Base-by-base conservation (phyloP, 495 filamentous ascomycete species). In the Penicillium daleae region DNA sequence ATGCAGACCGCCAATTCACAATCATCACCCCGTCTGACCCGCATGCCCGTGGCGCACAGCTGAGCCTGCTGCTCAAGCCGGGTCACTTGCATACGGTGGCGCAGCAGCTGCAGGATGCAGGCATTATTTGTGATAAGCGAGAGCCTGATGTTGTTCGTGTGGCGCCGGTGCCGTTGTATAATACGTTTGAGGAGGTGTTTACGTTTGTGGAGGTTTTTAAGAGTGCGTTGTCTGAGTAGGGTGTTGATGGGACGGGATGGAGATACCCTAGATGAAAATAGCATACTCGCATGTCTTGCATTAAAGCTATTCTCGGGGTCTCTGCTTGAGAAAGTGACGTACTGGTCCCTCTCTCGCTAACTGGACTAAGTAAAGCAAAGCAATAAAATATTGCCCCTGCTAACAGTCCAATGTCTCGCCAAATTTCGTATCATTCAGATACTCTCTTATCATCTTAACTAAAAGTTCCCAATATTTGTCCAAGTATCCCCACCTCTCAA, bases 111-210 rank as follows among this genome's bases (percentile, higher is more conserved):
- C 86, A 95, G 68, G 78, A 85, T 40, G 76, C 80, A 1, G 87
- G 87, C 6, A 86, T 97, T 19, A 84, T 99, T 39, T 89, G 93
- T 48, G 95, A 98, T 71, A 92, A 98, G 83, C 80, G 95, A 57
- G 86, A 86, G 71, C 95, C 95, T n/a, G 88, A 93, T 76, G 95
- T 99, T 39, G 85, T 99, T 10, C 83, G 95, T n/a, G 91, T 96
- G 4, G 93, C 94, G n/a, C 95, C 95, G 0, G 85, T 88, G 54
- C 94, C 95, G 33, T 68, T 98, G 53, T 99, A 97, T 74, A 97
- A 97, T 77, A 87, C 81, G 1, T 97, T 88, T 71, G 76, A 73
- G 51, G 95, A 99, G 70, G 89, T 92, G 8, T 91, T 86, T 74
- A 69, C 72, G 4, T 98, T 97, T 76, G 87, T 90, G 6, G 67